Base-by-base conservation (phyloP, 164 flowering plant species). In the Berberis vulgaris region DNA sequence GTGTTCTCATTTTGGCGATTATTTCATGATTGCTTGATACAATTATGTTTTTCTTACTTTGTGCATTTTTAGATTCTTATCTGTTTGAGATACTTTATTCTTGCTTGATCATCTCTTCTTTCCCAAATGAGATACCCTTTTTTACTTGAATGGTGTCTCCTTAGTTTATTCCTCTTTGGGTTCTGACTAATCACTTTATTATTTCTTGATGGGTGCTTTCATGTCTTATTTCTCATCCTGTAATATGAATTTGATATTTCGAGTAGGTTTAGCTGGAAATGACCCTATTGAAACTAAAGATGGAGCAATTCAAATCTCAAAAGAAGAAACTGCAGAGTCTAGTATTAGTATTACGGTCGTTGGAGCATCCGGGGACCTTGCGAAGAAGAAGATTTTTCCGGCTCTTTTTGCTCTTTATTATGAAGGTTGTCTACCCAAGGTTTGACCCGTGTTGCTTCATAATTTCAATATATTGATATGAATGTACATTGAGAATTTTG, bases 291-390 rank as follows among this genome's bases (percentile, higher is more conserved):
- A 59, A 49, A 53, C 71, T 49, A 72, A 65, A 49, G 71, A 43
- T 57, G 69, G 49, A 26, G 39, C 57, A 61, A 40, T 43, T 38
- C 43, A 7, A 38, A 26, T 38, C 50, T 60, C 64, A 1, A 10
- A 47, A 41, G 46, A 54, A 42, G 62, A 68, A 49, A 49, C 65
- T 40, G 65, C 61, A 50, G 82, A 82, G 61, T 70, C 86, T 43
- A 77, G 84, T 71, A 86, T 89, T 64, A 89, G 92, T 67, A 87
- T 91, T 45, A 89, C 92, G 49, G 91, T 91, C 44, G 94, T 92
- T 72, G 98, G 98, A 55, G 98, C 98, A 4, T 92, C 98, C 45
- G 98, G 98, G n/a, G 98, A 92, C 76, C 92, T 92, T 73, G 98
- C 98, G 46, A 89, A 84, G 80, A 92, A 92, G 86, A 91, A 91